These are phyloP conservation scores for Panicum virgatum DNA, from an alignment of 202 grass and related monocot species.

Conservation along the genomic window DNA sequence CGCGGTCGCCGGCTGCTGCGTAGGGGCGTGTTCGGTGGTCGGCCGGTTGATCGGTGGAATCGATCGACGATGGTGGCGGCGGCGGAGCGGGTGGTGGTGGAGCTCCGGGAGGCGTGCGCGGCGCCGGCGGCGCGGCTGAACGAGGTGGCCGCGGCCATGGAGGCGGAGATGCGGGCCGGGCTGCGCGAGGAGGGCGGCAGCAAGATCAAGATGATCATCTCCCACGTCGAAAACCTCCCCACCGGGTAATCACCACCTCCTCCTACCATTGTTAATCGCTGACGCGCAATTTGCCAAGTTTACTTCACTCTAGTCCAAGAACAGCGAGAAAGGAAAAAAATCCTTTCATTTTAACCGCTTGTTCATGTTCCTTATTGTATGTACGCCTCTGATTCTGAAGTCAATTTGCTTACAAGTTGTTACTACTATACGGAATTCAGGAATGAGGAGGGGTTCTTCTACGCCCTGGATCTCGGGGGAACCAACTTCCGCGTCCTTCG, in stretches of 20 bases:
- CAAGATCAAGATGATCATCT: constrained; percentile 81
- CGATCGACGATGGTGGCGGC: constrained; percentile 26
- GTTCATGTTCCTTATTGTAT: too few relatives aligned
- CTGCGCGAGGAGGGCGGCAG: constrained; percentile 61
- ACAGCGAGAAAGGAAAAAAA: neutral
- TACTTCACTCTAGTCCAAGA: neutral
- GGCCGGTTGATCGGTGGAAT: neutral
- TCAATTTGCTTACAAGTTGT: neutral
- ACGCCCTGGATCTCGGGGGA: constrained; percentile 64
- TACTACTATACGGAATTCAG: constrained; percentile 35
- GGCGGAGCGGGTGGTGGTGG: constrained; percentile 54
- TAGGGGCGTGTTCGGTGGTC: neutral
- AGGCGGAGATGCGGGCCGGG: constrained; percentile 65
- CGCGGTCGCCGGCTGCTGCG: neutral
- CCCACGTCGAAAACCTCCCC: constrained; percentile 75
- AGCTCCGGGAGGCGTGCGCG: constrained; percentile 60
- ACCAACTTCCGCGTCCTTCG: constrained; percentile 74
- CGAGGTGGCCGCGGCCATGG: constrained; percentile 48
- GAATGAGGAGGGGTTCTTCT: constrained; percentile 60
- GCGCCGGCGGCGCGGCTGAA: constrained; percentile 46
- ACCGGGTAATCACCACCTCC: constrained; percentile 43
- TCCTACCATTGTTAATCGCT: neutral
- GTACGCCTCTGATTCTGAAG: neutral
- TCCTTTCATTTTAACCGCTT: neutral
- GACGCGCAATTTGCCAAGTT: neutral